Evolutionary conservation across 2,329 filamentous ascomycete genomes (phyloP).

Genomic region (Ascochyta fabae): DNA sequence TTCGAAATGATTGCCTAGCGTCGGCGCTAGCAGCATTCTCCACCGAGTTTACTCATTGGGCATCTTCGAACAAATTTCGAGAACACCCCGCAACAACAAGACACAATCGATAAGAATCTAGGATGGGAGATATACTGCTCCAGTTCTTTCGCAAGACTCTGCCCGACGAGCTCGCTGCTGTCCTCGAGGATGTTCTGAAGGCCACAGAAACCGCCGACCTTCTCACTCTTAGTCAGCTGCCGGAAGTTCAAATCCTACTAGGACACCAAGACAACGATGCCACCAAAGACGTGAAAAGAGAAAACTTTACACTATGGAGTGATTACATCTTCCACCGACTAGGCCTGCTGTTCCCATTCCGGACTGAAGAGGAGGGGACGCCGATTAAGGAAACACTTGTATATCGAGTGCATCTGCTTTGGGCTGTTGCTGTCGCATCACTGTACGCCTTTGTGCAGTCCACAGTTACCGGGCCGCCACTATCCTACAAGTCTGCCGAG

Average conservation of each 20-base stretch:
- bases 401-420: slow-evolving; percentile 52
- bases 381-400: slow-evolving; percentile 40
- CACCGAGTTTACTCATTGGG: slow-evolving; percentile 37
- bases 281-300: slow-evolving; percentile 36
- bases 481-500: slow-evolving; percentile 63
- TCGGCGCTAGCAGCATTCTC: slow-evolving; percentile 38
- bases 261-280: slow-evolving; percentile 47
- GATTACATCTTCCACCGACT: slow-evolving; percentile 55
- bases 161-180: slow-evolving; percentile 50
- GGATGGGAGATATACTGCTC: slow-evolving; percentile 53
- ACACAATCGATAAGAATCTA: slow-evolving; percentile 22
- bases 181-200: slow-evolving; percentile 47
- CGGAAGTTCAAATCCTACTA: slow-evolving; percentile 51
- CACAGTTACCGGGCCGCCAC: slow-evolving; percentile 84
- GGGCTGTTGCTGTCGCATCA: slow-evolving; percentile 69
- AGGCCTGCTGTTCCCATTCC: slow-evolving; percentile 45
- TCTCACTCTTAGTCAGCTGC: slow-evolving; percentile 46
- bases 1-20: slow-evolving; percentile 29
- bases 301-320: slow-evolving; percentile 51
- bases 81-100: slow-evolving; percentile 26
- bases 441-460: slow-evolving; percentile 83
- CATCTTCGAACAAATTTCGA: slow-evolving; percentile 28
- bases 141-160: slow-evolving; percentile 50
- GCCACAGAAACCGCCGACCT: slow-evolving; percentile 54
- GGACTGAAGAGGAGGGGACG: slow-evolving; percentile 32